phyloP scores from a whole-genome alignment of 202 grass and related monocot species.

The Zizania palustris region DNA sequence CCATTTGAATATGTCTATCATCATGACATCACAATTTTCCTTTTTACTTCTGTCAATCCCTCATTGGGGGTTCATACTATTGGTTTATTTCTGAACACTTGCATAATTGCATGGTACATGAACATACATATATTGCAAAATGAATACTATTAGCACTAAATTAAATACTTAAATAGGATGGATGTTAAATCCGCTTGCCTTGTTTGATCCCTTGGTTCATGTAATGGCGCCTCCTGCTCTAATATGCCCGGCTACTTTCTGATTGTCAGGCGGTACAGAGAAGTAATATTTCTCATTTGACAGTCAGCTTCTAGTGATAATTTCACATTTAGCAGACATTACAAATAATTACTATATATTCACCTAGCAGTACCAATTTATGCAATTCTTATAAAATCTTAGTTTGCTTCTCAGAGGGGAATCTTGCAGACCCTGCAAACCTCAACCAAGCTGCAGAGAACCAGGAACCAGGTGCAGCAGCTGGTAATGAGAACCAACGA shows the following conservation, averaged over 20 bases:
- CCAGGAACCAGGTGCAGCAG: slow-evolving; percentile 58
- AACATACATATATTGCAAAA: slow-evolving; percentile 13
- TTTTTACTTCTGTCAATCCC: slow-evolving; percentile 16
- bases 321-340: not conserved
- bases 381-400: not conserved
- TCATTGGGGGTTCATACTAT: not conserved
- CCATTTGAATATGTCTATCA: not conserved
- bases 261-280: not conserved
- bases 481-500: slow-evolving; percentile 56
- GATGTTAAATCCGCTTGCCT: slow-evolving; percentile 1
- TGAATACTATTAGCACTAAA: not conserved
- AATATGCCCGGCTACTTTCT: not conserved
- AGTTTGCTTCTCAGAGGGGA: slow-evolving; percentile 44
- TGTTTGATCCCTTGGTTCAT: slow-evolving; percentile 19
- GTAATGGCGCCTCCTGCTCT: slow-evolving; percentile 22
- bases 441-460: slow-evolving; percentile 63
- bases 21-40: slow-evolving; percentile 7
- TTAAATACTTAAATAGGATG: slow-evolving; percentile 6
- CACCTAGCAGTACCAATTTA: not conserved
- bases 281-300: slow-evolving; percentile 13
- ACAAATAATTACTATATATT: not conserved
- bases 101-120: not conserved
- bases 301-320: not conserved
- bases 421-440: slow-evolving; percentile 60
- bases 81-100: not conserved